Base-by-base conservation (phyloP, 257 asterid species). In the Knoxia roxburghii region DNA sequence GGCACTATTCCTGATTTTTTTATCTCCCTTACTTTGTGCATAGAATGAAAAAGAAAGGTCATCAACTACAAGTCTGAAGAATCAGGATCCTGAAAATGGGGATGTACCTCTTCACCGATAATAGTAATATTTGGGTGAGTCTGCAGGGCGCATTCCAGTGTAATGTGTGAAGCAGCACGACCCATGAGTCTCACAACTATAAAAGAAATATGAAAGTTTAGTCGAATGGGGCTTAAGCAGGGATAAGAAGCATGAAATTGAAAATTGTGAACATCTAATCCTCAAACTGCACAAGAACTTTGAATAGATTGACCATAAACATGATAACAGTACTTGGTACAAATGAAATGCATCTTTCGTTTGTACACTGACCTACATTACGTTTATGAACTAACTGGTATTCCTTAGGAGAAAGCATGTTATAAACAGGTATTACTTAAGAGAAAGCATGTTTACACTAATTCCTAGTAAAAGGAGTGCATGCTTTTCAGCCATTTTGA, bases 131-230 rank as follows among this genome's bases (percentile, higher is more conserved):
- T 92, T 61, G 98, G 98, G 77, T 89, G 98, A 77, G 98, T 92
- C 79, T 92, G 94, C 82, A 92, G 72, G 61, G 98, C 97, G 69
- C 98, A 92, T 82, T 92, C 98, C 68, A 92, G 71, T 63, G 98
- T 89, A 71, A 92, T 92, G 85, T 92, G 98, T 50, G 99, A 94
- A 77, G 97, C 99, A 78, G 99, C 91, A 81, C 97, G 96, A 5
- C 99, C 99, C 99, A 94, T 94, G 58, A 94, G 97, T 78, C 97
- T 79, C 59, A 94, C 99, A 83, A 94, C 99, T 94, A 83, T 68
- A 69, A 61, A 17, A 72, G 4, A 52, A 1, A 7, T 30, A 55
- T 17, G 32, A 7, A 54, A n/a, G 0, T 40, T 13, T 33, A 35
- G 15, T 50, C 26, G 35, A 39, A 71, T 32, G 27, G 14, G 46